Base-by-base conservation (phyloP, 2,329 filamentous ascomycete species). In the Camillea tinctor region DNA sequence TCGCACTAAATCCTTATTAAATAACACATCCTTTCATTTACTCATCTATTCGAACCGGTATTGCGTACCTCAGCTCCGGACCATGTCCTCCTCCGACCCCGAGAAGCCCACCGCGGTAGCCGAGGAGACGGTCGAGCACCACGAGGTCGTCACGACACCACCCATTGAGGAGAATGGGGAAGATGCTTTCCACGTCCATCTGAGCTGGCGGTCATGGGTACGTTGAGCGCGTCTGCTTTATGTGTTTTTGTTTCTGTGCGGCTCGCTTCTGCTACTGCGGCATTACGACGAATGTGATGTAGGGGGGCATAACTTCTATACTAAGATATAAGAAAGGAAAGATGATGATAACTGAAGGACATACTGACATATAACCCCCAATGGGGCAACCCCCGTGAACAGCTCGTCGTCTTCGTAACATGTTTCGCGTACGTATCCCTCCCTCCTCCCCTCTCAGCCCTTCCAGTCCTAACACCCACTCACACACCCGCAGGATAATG, bases 161-260 rank as follows among this genome's bases (percentile, higher is more conserved):
- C 66, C 72, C 15, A 71, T 75, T 40, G 68, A 73, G 15, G 66
- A 73, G 56, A 74, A 74, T 59, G 75, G 71, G 3, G 55, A 69
- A 15, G 71, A 73, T 44, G 72, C 69, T 6, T 65, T 71, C 3
- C 81, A 82, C 64, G 72, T 85, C 62, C 71, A 79, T 53, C 71
- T 85, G 13, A 79, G 81, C 49, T 86, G 83, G 83, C 76, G 81
- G 62, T 84, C 81, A 57, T 86, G 82, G 81, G 76, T 77, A 64
- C 49, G 73, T 66, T n/a, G n/a, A 11, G 7, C 7, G 26, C 26
- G 26, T 30, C 26, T 9, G 24, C 24, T 26, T 26, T 9, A 26
- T 9, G 24, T 26, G 24, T 26, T 26, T 26, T 26, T 26, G 36
- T 9, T 5, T 6, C 20, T 19, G 17, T 6, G 9, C 15, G 19